Evolutionary conservation across 1,284 basidiomycete genomes (phyloP).

Genomic region (Fomes fomentarius): DNA sequence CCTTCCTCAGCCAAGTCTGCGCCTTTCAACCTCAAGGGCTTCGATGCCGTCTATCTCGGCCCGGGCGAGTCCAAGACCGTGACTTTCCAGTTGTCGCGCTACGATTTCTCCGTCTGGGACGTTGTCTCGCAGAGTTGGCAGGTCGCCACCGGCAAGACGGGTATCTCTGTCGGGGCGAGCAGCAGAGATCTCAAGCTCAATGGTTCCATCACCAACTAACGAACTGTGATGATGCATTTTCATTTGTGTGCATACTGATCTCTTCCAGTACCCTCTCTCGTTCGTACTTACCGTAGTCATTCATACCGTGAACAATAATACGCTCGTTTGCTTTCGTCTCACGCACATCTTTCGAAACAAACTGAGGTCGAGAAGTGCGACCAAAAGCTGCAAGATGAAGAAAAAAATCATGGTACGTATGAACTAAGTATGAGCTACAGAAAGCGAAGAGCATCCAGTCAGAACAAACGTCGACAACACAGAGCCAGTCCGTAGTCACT

Average conservation of each 20-base stretch:
- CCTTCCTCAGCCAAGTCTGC: constrained; percentile 59
- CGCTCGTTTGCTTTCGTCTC: no score
- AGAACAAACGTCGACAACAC: constrained; percentile 10
- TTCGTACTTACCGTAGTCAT: not conserved
- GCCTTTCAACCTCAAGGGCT: constrained; percentile 66
- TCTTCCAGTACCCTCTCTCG: not conserved
- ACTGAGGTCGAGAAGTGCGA: no score
- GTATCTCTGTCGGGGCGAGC: constrained; percentile 34
- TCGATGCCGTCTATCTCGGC: constrained; percentile 56
- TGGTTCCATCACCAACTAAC: constrained; percentile 36
- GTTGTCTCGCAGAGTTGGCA: constrained; percentile 33
- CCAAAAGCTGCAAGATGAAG: no score
- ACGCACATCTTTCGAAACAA: no score
- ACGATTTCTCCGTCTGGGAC: constrained; percentile 49
- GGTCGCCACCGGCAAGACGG: constrained; percentile 27
- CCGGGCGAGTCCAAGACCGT: constrained; percentile 51
- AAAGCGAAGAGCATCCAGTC: constrained; percentile 14
- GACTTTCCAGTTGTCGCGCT: constrained; percentile 61
- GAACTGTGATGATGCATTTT: not conserved
- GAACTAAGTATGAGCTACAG: no score
- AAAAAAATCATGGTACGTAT: no score
- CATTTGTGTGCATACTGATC: no score
- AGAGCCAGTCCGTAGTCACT: constrained; percentile 12
- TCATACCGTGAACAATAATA: no score
- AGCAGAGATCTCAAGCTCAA: constrained; percentile 33